These are phyloP conservation scores for Malus hybrid DNA, from an alignment of 331 rosid species.

Conservation along the genomic window DNA sequence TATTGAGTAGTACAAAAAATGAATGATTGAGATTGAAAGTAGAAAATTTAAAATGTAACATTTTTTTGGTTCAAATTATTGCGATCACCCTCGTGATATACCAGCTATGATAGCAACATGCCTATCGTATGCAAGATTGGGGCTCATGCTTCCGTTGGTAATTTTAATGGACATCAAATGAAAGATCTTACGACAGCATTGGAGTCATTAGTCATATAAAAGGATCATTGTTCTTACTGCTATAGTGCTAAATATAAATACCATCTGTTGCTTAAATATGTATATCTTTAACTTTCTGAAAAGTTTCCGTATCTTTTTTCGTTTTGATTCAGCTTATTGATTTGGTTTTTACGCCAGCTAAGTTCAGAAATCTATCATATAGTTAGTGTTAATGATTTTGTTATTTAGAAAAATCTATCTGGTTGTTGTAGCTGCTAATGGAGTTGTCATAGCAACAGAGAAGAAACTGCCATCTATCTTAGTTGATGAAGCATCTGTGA, in stretches of 20 bases:
- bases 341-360: neutral
- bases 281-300: neutral
- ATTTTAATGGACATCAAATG: neutral
- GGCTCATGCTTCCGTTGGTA: neutral
- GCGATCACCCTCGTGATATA: slow-evolving; percentile 20
- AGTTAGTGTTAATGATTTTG: neutral
- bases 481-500: slow-evolving; percentile 78
- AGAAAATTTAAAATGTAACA: too few species aligned
- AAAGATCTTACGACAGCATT: neutral
- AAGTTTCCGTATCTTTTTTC: neutral
- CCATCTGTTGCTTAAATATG: neutral
- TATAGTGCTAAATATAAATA: neutral
- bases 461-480: slow-evolving; percentile 83
- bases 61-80: slow-evolving; percentile 1
- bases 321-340: neutral
- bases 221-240: neutral
- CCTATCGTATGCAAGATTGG: neutral
- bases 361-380: neutral
- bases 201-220: neutral
- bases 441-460: slow-evolving; percentile 84
- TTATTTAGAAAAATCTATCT: neutral
- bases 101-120: too few species aligned
- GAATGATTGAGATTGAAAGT: too few species aligned
- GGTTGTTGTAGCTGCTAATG: slow-evolving; percentile 70
- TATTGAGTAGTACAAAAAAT: too few species aligned